Evolutionary conservation across 2,329 filamentous ascomycete species (phyloP).

Genomic region (Trichoderma guizhouense): DNA sequence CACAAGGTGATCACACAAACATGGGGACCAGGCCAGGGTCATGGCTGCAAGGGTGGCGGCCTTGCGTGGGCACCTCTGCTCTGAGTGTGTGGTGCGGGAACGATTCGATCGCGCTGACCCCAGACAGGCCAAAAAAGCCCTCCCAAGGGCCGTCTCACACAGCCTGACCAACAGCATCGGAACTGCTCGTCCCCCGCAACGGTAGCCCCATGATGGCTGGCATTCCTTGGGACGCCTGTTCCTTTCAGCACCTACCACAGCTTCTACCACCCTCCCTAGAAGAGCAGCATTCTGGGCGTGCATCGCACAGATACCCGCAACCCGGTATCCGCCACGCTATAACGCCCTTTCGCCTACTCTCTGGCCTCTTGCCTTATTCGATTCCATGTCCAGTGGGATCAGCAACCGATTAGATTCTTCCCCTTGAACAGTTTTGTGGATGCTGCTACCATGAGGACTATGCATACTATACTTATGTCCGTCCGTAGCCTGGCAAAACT

Average conservation of each 20-base stretch:
- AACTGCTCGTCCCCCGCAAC: slow-evolving; percentile 13
- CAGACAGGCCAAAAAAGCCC: slow-evolving; percentile 15
- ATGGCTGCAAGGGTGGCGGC: slow-evolving; percentile 7
- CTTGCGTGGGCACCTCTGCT: slow-evolving; percentile 10
- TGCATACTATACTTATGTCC: background rate
- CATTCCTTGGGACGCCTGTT: slow-evolving; percentile 1
- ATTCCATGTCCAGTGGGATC: background rate
- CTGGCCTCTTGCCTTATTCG: background rate
- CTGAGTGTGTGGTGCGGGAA: slow-evolving; percentile 23
- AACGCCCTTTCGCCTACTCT: background rate
- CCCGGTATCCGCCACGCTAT: slow-evolving; percentile 7
- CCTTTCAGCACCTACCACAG: slow-evolving; percentile 2
- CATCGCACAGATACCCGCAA: slow-evolving; percentile 3
- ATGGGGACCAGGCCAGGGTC: background rate
- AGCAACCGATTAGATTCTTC: background rate
- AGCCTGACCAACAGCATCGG: slow-evolving; percentile 13
- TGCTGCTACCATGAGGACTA: background rate
- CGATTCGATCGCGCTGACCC: slow-evolving; percentile 22
- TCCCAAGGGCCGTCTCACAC: slow-evolving; percentile 9
- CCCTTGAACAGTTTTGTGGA: background rate
- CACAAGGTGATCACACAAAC: slow-evolving; percentile 14
- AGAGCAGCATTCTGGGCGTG: background rate
- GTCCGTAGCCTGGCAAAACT: background rate
- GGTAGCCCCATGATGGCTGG: background rate
- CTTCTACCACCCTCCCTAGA: background rate